Evolutionary conservation across 140 eudicot species (phyloP), one percentile per base, ranked within the genome.

Genomic region (Stevia rebaudiana): DNA sequence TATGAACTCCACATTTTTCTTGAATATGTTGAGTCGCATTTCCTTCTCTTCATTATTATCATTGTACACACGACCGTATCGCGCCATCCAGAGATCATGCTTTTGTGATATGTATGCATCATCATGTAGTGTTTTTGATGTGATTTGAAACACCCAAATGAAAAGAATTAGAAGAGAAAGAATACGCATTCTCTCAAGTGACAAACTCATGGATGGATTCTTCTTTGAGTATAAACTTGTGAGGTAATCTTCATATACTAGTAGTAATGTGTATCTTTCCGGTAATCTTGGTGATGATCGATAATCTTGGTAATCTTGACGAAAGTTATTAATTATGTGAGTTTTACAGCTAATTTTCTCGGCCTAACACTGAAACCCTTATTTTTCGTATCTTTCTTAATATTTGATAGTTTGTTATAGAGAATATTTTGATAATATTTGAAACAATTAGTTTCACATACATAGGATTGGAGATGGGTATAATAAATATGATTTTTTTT

Each of bases 71-170:
- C 81, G 81, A 17, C 76, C 85, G 37, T 75, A 35, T 16, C 10
- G 69, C 44, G 53, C 53, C 81, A 71, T 75, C 81, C 85, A 80
- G 24, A 24, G 59, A 61, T 80, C 70, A 37, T 80, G 81, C 36
- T 9, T 71, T 52, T 54, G 61, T 30, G 54, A 28, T 72, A 80
- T 74, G 30, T 47, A 49, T 8, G 21, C 22, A 11, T 53, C 36
- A 13, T 52, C 17, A 13, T 3, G 11, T 1, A 2, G 22, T 4
- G 61, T 54, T 54, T 10, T 21, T 12, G 64, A 58, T 35, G 64
- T 35, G 3, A 11, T 5, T 33, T 35, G 47, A 19, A 30, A 57
- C 46, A 35, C 46, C 43, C 18, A 65, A 33, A 49, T 65, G 5
- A 9, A 47, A 21, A 65, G 43, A 65, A 65, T 41, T 23, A 31